Conservation (phyloP, 2,329 filamentous ascomycete genomes). For the Talaromyces sp. region DNA sequence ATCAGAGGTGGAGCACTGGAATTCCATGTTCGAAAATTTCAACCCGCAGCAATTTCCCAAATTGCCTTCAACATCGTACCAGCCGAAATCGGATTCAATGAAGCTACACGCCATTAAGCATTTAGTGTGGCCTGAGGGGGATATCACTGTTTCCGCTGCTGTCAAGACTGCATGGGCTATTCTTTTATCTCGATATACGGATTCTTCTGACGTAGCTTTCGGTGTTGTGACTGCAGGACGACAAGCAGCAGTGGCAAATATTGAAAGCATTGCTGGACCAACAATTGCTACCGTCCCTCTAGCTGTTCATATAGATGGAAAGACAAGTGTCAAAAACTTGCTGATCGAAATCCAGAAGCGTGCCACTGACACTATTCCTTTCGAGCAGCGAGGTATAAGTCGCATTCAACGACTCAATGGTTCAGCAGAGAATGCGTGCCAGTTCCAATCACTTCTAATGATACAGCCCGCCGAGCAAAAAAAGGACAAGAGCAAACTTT, state of each 20-base stretch:
- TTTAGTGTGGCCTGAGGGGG: not conserved
- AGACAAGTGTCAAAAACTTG: conserved; percentile 30
- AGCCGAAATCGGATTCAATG: conserved; percentile 6
- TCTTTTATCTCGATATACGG: conserved; percentile 10
- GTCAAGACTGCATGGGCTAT: conserved; percentile 27
- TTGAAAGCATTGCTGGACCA: conserved; percentile 34
- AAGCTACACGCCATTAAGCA: not conserved
- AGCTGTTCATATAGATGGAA: conserved; percentile 35
- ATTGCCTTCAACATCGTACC: conserved; percentile 5
- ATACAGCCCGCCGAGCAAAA: conserved; percentile 18
- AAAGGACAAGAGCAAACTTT: not conserved
- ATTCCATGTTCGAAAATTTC: not conserved
- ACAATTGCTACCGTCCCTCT: conserved; percentile 17
- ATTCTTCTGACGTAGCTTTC: conserved; percentile 22
- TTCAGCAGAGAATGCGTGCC: conserved; percentile 31
- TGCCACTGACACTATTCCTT: conserved; percentile 50
- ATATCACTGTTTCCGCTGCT: conserved; percentile 4
- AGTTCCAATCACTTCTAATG: conserved; percentile 36
- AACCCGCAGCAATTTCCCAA: conserved; percentile 1
- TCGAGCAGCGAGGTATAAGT: conserved; percentile 53
- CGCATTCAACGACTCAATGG: conserved; percentile 48
- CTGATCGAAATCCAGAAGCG: conserved; percentile 26
- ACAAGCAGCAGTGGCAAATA: conserved; percentile 31
- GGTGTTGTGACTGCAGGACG: conserved; percentile 23
- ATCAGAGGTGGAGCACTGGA: not conserved